phyloP scores from a whole-genome alignment of 345 rosid species.

The Populus ilicifolia region DNA sequence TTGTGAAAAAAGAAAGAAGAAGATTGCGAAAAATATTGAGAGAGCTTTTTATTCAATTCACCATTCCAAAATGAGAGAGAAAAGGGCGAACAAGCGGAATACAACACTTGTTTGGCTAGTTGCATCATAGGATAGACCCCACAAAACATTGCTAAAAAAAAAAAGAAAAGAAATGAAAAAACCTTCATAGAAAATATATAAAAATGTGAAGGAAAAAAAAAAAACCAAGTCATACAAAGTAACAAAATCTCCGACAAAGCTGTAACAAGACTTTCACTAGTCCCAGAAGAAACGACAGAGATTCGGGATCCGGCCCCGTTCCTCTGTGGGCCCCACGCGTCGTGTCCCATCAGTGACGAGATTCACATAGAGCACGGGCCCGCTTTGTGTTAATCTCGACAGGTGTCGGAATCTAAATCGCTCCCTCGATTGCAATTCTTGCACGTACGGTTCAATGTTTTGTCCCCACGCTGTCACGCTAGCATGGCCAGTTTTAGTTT shows the following conservation, averaged over 20 bases:
- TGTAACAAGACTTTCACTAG: slow-evolving; percentile 1
- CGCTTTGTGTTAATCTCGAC: neutral
- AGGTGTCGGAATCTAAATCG: slow-evolving; percentile 1
- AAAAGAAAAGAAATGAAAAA: neutral
- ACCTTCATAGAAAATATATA: neutral
- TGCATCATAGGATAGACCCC: too few relatives aligned
- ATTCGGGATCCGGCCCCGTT: slow-evolving; percentile 29
- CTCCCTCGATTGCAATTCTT: neutral
- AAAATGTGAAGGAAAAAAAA: neutral
- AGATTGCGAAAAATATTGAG: too few relatives aligned
- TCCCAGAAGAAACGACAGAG: slow-evolving; percentile 38
- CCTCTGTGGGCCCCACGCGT: slow-evolving; percentile 17
- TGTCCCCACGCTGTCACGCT: slow-evolving; percentile 25
- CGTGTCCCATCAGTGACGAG: slow-evolving; percentile 22
- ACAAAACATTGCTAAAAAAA: neutral
- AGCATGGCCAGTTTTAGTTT: slow-evolving; percentile 15
- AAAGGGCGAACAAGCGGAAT: too few relatives aligned
- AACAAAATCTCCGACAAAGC: slow-evolving; percentile 5
- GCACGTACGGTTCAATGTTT: neutral
- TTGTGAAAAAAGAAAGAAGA: too few relatives aligned
- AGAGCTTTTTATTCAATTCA: too few relatives aligned
- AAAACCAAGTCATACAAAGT: neutral
- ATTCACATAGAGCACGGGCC: slow-evolving; percentile 15
- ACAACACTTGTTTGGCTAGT: too few relatives aligned
- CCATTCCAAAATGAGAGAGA: too few relatives aligned